A percentile compares a stretch with the other conserved stretches of the same genome.
These are phyloP conservation scores for Boletus tomentosulus DNA, from an alignment of 768 basidiomycete genomes.

Conservation along the genomic window DNA sequence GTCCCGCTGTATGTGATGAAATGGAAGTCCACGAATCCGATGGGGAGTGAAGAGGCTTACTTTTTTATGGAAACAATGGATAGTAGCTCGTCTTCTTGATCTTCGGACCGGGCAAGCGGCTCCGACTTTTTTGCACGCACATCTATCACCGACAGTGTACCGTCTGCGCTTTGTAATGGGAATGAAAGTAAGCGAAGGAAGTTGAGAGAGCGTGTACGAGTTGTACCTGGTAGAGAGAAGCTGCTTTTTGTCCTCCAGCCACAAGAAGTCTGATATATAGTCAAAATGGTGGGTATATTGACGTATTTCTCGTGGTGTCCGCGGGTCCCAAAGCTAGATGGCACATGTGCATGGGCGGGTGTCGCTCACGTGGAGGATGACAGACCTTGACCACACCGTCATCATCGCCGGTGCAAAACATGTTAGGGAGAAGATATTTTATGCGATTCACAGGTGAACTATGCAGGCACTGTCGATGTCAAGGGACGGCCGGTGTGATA, in stretches of 20 bases:
- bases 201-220: neutral
- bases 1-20: constrained; percentile 43
- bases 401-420: constrained; percentile 87
- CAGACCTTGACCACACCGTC: constrained; percentile 88
- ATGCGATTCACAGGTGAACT: constrained; percentile 88
- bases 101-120: constrained; percentile 83
- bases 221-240: constrained; percentile 81
- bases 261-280: constrained; percentile 90
- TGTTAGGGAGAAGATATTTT: constrained; percentile 60
- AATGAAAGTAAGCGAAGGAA: neutral
- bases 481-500: constrained; percentile 14
- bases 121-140: constrained; percentile 76
- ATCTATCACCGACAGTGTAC: constrained; percentile 89
- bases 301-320: constrained; percentile 58
- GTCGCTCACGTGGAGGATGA: neutral
- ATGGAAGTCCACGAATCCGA: neutral
- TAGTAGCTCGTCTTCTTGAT: constrained; percentile 93
- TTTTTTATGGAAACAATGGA: constrained; percentile 83
- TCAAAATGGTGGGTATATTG: constrained; percentile 87
- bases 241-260: constrained; percentile 79
- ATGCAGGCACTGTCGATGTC: constrained; percentile 33
- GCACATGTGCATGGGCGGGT: neutral
- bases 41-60: constrained; percentile 34
- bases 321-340: constrained; percentile 83
- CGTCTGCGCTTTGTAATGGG: constrained; percentile 67